These are phyloP conservation scores for Pleurotus tuber-regium DNA, from an alignment of 768 basidiomycete species.

Conservation along the genomic window DNA sequence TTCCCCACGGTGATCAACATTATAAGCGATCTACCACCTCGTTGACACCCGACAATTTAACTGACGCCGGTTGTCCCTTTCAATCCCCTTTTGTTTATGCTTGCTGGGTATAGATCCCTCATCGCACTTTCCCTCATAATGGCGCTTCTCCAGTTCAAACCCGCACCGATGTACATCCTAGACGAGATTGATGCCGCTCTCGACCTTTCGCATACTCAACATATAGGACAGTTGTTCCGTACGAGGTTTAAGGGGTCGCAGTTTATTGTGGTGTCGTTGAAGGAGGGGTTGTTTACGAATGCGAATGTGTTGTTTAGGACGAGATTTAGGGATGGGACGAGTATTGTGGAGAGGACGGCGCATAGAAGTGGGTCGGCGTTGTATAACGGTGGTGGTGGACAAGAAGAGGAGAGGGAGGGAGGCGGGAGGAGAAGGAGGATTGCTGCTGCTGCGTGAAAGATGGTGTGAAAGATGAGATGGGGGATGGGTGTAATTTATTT, in stretches of 20 bases:
- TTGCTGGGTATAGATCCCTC: conserved; percentile 64
- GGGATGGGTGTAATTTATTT: conserved; percentile 5
- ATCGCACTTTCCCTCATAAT: conserved; percentile 98
- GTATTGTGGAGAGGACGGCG: conserved; percentile 79
- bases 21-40: no score
- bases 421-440: conserved; percentile 25
- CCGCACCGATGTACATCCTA: conserved; percentile 98
- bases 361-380: conserved; percentile 57
- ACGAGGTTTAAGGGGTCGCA: conserved; percentile 97
- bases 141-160: conserved; percentile 98
- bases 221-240: conserved; percentile 97
- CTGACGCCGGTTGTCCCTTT: no score
- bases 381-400: conserved; percentile 33
- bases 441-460: conserved; percentile 25
- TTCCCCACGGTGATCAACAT: no score
- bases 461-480: no score
- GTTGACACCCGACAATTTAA: no score
- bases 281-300: conserved; percentile 96
- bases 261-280: conserved; percentile 96
- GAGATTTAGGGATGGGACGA: conserved; percentile 92
- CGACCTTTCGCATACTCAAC: conserved; percentile 93
- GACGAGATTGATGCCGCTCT: conserved; percentile 99
- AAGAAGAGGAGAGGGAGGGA: conserved; percentile 27
- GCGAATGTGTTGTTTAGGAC: conserved; percentile 95
- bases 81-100: no score